Evolutionary conservation across 768 basidiomycete species (phyloP).

Genomic region (Sistotremastrum niveocremeum): DNA sequence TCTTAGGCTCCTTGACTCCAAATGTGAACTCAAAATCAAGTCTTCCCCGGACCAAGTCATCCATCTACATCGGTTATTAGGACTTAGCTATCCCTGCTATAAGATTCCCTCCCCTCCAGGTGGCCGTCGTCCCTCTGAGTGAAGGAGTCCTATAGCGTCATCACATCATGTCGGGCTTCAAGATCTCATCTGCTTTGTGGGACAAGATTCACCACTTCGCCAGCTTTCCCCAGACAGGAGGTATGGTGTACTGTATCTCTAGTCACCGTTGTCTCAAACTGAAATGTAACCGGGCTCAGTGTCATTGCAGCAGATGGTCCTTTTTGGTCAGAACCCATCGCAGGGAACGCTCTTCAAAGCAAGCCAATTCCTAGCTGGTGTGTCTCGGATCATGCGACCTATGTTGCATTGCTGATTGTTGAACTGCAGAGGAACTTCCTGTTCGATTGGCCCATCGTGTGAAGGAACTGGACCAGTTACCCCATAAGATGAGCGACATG

Average conservation of each 20-base stretch:
- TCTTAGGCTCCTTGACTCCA: no score
- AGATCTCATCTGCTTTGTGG: conserved; percentile 70
- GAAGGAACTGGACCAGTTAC: conserved; percentile 88
- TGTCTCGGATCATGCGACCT: conserved; percentile 11
- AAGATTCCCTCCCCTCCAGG: no score
- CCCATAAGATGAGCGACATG: conserved; percentile 85
- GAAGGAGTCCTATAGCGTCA: no score
- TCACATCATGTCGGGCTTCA: conserved; percentile 34
- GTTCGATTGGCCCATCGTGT: conserved; percentile 92
- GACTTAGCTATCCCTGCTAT: no score
- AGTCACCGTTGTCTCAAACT: neutral
- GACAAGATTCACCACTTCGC: conserved; percentile 86
- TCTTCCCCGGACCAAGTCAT: no score
- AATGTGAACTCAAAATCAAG: no score
- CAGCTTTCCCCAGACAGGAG: conserved; percentile 86
- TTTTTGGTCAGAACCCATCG: conserved; percentile 91
- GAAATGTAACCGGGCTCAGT: conserved; percentile 30
- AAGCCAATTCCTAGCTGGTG: conserved; percentile 76
- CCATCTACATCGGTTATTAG: no score
- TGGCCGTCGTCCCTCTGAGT: no score
- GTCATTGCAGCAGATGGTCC: conserved; percentile 94
- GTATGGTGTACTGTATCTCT: conserved; percentile 25
- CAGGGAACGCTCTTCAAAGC: conserved; percentile 92
- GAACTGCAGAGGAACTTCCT: conserved; percentile 69
- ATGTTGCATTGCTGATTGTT: conserved; percentile 9